Evolutionary conservation across 2,329 filamentous ascomycete genomes (phyloP), one percentile per base, ranked within the genome.

Genomic region (Paecilomyces niveus): DNA sequence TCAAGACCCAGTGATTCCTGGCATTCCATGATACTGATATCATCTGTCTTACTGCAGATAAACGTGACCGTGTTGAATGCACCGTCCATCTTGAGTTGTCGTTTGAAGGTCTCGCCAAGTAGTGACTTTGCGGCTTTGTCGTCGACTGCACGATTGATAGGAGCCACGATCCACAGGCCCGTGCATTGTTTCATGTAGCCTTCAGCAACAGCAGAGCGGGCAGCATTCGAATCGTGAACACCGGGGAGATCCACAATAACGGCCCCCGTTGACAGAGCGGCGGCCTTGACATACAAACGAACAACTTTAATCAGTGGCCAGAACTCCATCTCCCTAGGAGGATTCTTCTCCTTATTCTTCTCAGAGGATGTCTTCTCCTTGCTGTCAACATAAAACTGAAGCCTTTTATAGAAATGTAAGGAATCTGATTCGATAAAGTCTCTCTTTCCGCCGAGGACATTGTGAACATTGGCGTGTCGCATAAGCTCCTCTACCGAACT

Each of bases 31-130:
- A 79, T 69, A 7, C 74, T 79, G 8, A 87, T 84, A 51, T 87
- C 83, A 65, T 88, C 85, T 0, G 83, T 85, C 65, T 87, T 87
- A 15, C 78, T 81, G 64, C 84, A 87, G 13, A 88, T 82, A 59
- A 87, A 87, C 0, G 82, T 85, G 2, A 86, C 74, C 7, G 26
- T 29, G 3, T 29, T 29, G 26, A 29, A 29, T 29, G 26, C 26
- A 29, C 26, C 26, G 7, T 29, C 26, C 26, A 29, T 29, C 26
- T 29, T 29, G 26, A 29, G 26, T 29, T 29, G 26, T 29, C 26
- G 26, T 29, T 29, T 29, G 7, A 29, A 29, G 26, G 26, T 29
- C 26, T 29, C 26, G 3, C 26, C 26, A 29, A 29, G 26, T 29
- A 29, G 26, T 4, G 26, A 29, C 26, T 29, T 29, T 29, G 26